phyloP scores from a whole-genome alignment of 1,284 basidiomycete genomes.

The Dichomitus squalens region DNA sequence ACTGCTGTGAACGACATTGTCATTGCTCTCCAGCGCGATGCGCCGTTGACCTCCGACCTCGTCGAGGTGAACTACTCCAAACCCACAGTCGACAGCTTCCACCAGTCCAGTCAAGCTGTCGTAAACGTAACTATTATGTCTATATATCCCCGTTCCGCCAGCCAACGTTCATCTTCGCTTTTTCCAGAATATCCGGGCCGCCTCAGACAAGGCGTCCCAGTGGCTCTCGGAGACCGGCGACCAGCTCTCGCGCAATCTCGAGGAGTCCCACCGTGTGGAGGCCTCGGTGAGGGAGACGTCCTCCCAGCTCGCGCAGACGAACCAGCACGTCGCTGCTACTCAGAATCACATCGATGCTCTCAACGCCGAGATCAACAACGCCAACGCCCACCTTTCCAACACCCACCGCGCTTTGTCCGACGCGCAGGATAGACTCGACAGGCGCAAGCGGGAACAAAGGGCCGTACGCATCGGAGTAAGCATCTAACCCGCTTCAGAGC shows the following conservation, averaged over 20 bases:
- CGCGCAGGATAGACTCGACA: neutral
- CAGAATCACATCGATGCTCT: neutral
- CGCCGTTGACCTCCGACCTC: constrained; percentile 5
- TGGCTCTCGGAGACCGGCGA: constrained; percentile 6
- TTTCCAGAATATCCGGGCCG: neutral
- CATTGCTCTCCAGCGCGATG: constrained; percentile 1
- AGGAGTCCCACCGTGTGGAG: neutral
- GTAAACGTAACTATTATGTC: neutral
- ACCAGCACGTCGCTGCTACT: neutral
- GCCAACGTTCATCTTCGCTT: too few species aligned
- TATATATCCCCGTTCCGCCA: neutral
- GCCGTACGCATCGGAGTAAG: constrained; percentile 2
- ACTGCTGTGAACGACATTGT: constrained; percentile 5
- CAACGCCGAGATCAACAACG: neutral
- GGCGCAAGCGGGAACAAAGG: neutral
- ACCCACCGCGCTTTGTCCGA: neutral
- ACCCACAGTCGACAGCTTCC: constrained; percentile 1
- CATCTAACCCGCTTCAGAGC: neutral
- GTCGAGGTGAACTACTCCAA: constrained; percentile 5
- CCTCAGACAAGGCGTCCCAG: neutral
- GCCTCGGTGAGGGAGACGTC: constrained; percentile 3
- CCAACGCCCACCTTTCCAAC: neutral
- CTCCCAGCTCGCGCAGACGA: neutral
- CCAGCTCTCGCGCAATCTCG: constrained; percentile 1
- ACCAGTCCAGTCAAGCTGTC: neutral